Evolutionary conservation across 768 basidiomycete genomes (phyloP).

Genomic region (Lentinula edodes): DNA sequence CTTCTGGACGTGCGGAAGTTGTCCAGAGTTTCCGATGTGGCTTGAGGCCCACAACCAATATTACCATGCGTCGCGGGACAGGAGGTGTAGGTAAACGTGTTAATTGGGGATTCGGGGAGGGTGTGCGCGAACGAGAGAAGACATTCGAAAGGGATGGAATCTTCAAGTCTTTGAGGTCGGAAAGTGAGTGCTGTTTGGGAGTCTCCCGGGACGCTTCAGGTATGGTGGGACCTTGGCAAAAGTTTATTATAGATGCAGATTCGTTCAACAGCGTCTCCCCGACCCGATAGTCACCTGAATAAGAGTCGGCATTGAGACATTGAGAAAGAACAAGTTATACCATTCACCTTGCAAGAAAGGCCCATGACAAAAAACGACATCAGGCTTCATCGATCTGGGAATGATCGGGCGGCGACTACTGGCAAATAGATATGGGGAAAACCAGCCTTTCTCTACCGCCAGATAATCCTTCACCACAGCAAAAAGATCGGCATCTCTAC

Average conservation of each 20-base stretch:
- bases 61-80: constrained; percentile 48
- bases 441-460: constrained; percentile 63
- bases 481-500: constrained; percentile 53
- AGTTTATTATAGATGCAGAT: constrained; percentile 46
- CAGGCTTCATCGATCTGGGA: constrained; percentile 57
- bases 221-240: constrained; percentile 27
- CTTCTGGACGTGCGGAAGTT: constrained; percentile 49
- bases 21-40: constrained; percentile 60
- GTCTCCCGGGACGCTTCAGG: constrained; percentile 11
- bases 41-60: constrained; percentile 52
- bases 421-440: constrained; percentile 61
- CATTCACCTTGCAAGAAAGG: constrained; percentile 51
- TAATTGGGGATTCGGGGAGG: constrained; percentile 43
- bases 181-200: background rate
- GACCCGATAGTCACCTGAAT: constrained; percentile 52
- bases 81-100: constrained; percentile 36
- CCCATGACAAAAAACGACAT: constrained; percentile 60
- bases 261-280: constrained; percentile 55
- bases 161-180: constrained; percentile 10
- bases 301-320: background rate
- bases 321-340: background rate
- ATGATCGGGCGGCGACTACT: constrained; percentile 56
- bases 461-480: constrained; percentile 58
- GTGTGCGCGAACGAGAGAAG: constrained; percentile 43
- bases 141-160: constrained; percentile 36